phyloP scores from a whole-genome alignment of 2,329 filamentous ascomycete species.

The Colletotrichum sublineola region DNA sequence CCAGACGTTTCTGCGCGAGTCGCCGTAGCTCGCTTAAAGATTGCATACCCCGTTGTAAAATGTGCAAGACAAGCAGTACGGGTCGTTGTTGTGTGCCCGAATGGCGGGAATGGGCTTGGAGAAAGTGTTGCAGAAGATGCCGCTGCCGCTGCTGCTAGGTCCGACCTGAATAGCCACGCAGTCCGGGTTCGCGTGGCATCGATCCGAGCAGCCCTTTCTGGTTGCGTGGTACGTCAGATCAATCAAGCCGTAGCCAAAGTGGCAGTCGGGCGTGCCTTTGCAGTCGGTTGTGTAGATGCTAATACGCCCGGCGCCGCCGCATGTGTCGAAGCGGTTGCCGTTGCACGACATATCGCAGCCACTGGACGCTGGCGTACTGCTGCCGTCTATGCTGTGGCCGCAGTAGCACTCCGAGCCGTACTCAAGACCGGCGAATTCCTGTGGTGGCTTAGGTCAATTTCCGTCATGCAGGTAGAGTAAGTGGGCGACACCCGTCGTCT shows the following conservation, averaged over 20 bases:
- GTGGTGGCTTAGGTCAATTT: background rate
- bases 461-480: background rate
- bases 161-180: background rate
- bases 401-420: slow-evolving; percentile 68
- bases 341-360: slow-evolving; percentile 66
- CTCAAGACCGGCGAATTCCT: slow-evolving; percentile 60
- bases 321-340: slow-evolving; percentile 59
- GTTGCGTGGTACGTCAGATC: too few species aligned
- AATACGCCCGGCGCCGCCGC: slow-evolving; percentile 59
- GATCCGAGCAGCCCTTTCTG: too few species aligned
- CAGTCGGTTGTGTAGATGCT: slow-evolving; percentile 51
- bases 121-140: background rate
- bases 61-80: background rate
- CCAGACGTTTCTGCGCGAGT: background rate
- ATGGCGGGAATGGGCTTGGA: background rate
- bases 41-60: background rate
- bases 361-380: slow-evolving; percentile 46
- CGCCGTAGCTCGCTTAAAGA: background rate
- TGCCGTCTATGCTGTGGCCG: slow-evolving; percentile 60
- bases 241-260: background rate
- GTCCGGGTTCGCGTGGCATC: too few species aligned
- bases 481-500: background rate
- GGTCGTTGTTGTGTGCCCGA: background rate
- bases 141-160: background rate
- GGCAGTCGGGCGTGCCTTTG: background rate